Percentiles rank a stretch among this genome's conserved stretches.
Conservation (phyloP, 148 eudicot genomes). For the Heliamphora exappendiculata region DNA sequence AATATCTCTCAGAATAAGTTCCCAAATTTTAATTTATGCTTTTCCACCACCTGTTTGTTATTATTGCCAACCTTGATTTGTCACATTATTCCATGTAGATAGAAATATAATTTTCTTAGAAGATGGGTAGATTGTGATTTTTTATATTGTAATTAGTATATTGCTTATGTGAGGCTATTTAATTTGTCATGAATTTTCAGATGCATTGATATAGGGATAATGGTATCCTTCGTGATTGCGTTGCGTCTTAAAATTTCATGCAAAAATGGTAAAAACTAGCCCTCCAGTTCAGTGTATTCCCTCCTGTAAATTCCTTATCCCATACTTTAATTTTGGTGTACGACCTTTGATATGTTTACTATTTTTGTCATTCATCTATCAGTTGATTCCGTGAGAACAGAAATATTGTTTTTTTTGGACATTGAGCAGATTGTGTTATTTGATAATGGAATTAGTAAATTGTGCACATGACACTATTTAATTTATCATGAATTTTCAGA, state of each 20-base stretch:
- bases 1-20: background rate
- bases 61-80: background rate
- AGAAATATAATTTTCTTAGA: background rate
- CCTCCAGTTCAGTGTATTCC: background rate
- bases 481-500: background rate
- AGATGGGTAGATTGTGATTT: background rate
- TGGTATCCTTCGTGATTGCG: background rate
- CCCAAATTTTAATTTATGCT: background rate
- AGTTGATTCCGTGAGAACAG: background rate
- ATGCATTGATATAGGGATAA: background rate
- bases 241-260: background rate
- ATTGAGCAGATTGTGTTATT: background rate
- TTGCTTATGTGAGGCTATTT: background rate
- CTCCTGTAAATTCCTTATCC: background rate
- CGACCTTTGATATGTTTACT: no score
- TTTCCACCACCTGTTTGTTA: background rate
- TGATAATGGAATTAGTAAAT: background rate
- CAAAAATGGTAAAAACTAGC: background rate
- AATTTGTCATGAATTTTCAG: background rate
- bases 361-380: background rate
- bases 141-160: background rate
- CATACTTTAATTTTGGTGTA: no score
- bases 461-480: background rate
- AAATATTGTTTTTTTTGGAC: background rate
- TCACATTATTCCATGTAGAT: background rate